A percentile compares a stretch with the other conserved stretches of the same genome.
Evolutionary conservation across 176 grass and related monocot genomes (phyloP).

Genomic region (Hyparrhenia diplandra): DNA sequence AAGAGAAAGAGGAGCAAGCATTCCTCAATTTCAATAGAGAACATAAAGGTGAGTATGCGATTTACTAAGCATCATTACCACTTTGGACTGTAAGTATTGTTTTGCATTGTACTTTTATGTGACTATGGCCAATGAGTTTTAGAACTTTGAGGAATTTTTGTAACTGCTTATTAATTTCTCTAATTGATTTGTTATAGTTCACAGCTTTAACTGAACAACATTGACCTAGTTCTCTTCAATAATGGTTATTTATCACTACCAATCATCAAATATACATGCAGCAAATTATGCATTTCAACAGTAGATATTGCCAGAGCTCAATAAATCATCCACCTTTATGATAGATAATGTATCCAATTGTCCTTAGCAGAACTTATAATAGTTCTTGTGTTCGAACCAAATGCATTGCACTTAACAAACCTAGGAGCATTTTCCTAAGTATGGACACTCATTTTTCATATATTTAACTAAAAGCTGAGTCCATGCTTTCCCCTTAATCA

Average conservation of each 20-base stretch:
- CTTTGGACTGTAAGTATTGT: constrained; percentile 20
- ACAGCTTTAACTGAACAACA: background rate
- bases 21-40: constrained; percentile 60
- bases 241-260: constrained; percentile 14
- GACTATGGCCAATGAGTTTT: constrained; percentile 17
- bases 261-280: constrained; percentile 3
- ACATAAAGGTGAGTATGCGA: constrained; percentile 63
- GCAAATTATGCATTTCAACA: background rate
- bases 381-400: background rate
- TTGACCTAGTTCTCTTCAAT: background rate
- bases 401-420: background rate
- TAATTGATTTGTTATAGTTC: background rate
- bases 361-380: constrained; percentile 5
- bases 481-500: background rate
- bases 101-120: constrained; percentile 1
- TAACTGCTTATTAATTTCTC: background rate
- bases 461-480: background rate
- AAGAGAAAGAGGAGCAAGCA: constrained; percentile 84
- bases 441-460: background rate
- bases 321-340: background rate
- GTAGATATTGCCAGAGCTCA: constrained; percentile 22
- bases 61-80: background rate
- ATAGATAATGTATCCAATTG: background rate
- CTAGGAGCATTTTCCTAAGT: background rate
- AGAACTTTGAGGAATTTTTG: background rate